Base-by-base conservation (phyloP, 805 yeast genomes). In the Metschnikowia peoriensis region DNA sequence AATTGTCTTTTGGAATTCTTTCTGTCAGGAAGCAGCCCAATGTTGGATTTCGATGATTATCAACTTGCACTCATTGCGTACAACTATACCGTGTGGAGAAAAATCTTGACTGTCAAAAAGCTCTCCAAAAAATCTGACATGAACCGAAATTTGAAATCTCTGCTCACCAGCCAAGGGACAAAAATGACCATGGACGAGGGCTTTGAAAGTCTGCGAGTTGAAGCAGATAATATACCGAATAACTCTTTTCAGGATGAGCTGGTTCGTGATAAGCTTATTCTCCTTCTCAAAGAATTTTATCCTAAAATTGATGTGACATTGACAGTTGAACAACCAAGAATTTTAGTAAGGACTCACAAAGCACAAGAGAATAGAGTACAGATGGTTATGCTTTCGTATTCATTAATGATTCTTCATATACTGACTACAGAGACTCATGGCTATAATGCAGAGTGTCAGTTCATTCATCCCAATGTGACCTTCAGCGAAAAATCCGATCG, bases 1-100 rank as follows among this genome's bases (percentile, higher is more conserved):
- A 63, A 70, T 44, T 70, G 72, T 49, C 66, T 69, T 1, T 53
- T 73, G 27, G 79, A 75, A 54, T 50, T 72, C 8, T 73, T 69
- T 55, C 61, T 68, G 28, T 67, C 78, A 0, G 66, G 72, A 16
- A 66, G 71, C 38, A 69, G 72, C 44, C 78, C 79, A 4, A 61
- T 73, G 8, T 40, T 75, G 7, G 79, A 75, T 53, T 55, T 73
- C 41, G 65, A 67, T 51, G 68, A 72, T 6, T 54, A 54, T 8
- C 71, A 72, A 37, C 55, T 70, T 17, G 66, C 72, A 17, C 61
- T 64, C 9, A n/a, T 73, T 9, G 53, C 70, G 8, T 73, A 69
- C 61, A 73, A 73, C 49, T 41, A 65, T n/a, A 65, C 67, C 6
- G 53, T 71, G 16, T 16, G 70, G 7, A 58, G 57, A 40, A 74